phyloP scores from a whole-genome alignment of 139 green algal genomes.

The Closterium sp. region DNA sequence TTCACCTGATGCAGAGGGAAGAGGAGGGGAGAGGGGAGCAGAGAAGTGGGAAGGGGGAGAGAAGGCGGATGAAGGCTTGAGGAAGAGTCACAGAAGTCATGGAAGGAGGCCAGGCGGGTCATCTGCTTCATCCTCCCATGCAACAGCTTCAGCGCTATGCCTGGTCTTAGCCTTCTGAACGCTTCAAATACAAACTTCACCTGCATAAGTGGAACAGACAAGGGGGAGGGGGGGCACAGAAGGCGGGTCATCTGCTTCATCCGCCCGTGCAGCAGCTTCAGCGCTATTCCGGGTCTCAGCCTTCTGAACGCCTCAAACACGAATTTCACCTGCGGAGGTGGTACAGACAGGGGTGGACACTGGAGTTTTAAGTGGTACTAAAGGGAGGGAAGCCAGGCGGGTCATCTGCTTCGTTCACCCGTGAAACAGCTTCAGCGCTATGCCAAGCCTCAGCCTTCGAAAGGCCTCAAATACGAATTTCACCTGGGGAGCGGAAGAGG shows the following conservation, averaged over 20 bases:
- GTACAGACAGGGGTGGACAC: background rate
- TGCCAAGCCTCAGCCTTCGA: constrained; percentile 81
- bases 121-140: constrained; percentile 93
- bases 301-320: background rate
- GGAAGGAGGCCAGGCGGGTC: constrained; percentile 68
- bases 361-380: no score
- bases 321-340: background rate
- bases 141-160: constrained; percentile 70
- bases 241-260: constrained; percentile 95
- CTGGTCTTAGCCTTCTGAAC: constrained; percentile 45
- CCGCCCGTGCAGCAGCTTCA: constrained; percentile 85
- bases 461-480: constrained; percentile 92
- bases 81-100: no score
- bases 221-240: no score
- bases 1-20: constrained; percentile 62
- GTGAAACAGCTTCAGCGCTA: constrained; percentile 83
- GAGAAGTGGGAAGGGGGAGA: background rate
- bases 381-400: constrained; percentile 61
- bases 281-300: constrained; percentile 82
- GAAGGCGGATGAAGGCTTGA: no score
- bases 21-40: background rate
- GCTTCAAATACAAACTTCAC: no score
- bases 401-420: constrained; percentile 93
- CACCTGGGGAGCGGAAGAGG: constrained; percentile 58
- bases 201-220: no score